Conservation (phyloP, 2,329 filamentous ascomycete genomes). For the Coleophoma cylindrospora region DNA sequence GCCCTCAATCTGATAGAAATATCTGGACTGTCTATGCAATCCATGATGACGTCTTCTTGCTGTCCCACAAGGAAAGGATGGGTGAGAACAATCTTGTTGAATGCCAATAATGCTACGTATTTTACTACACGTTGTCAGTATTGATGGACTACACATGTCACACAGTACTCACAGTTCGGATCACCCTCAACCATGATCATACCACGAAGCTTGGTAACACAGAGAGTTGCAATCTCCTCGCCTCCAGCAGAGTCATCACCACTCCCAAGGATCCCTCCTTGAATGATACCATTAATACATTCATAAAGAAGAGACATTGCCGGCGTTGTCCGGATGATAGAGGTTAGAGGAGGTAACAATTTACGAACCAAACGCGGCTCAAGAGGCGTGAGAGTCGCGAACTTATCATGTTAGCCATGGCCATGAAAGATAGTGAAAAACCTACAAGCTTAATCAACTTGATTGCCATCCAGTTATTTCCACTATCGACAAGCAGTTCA, state of each 20-base stretch:
- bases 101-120: slow-evolving; percentile 92
- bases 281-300: slow-evolving; percentile 97
- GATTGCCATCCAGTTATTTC: slow-evolving; percentile 99
- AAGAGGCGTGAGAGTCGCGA: slow-evolving; percentile 87
- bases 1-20: slow-evolving; percentile 94
- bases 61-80: slow-evolving; percentile 85
- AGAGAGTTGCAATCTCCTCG: slow-evolving; percentile 88
- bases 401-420: slow-evolving; percentile 71
- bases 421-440: slow-evolving; percentile 20
- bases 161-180: slow-evolving; percentile 68
- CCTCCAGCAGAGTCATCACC: slow-evolving; percentile 61
- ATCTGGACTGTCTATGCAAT: slow-evolving; percentile 92
- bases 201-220: slow-evolving; percentile 85
- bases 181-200: slow-evolving; percentile 95
- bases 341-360: slow-evolving; percentile 82
- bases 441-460: slow-evolving; percentile 93
- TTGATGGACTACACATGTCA: slow-evolving; percentile 7
- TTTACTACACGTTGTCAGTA: slow-evolving; percentile 58
- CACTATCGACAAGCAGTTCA: slow-evolving; percentile 83
- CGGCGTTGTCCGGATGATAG: slow-evolving; percentile 88
- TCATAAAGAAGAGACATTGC: slow-evolving; percentile 99
- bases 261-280: slow-evolving; percentile 86
- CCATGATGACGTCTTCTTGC: slow-evolving; percentile 93
- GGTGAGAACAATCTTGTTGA: slow-evolving; percentile 88
- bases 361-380: slow-evolving; percentile 91